Base-by-base conservation (phyloP, 805 yeast species). In the Komagataella pseudopastoris region DNA sequence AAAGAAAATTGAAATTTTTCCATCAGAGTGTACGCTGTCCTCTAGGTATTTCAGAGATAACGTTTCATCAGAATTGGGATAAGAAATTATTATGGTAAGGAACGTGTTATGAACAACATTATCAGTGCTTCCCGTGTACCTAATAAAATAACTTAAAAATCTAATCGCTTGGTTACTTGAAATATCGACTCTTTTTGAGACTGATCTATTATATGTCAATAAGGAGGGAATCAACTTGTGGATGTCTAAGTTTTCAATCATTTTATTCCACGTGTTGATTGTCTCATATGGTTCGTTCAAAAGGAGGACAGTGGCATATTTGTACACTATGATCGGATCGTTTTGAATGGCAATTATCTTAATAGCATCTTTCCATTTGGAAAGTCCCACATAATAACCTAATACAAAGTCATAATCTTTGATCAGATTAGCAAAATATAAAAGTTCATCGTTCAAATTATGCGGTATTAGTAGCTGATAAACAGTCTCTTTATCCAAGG, bases 231-330 rank as follows among this genome's bases (percentile, higher is more conserved):
- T 64, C 20, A 93, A 69, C 53, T 74, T 78, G 12, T 76, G 74
- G 49, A 84, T 82, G 53, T 85, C 78, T 2, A 91, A 56, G 6
- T 61, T 59, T 23, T 66, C 67, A 0, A 71, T 59, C 46, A 82
- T 62, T 50, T 81, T 74, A 59, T 86, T 75, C 97, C 97, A 93
- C 0, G 86, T 72, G 50, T 83, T 84, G 1, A 87, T 79, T 0
- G 96, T 88, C 10, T 72, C 75, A 24, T 69, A 70, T 0, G 99
- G 90, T 12, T 76, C 66, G 57, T 86, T 85, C 2, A 80, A 70
- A 50, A 93, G 63, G 44, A 93, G 63, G 0, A 81, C 81, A 0
- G 84, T 80, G 0, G 97, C 74, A 54, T 81, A 80, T 54, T 77
- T 76, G 66, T 88, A 87, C 4, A 85, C 75, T 6, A 78, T 60